Conservation (phyloP, 305 asterid species). For the Rubia peregrina region DNA sequence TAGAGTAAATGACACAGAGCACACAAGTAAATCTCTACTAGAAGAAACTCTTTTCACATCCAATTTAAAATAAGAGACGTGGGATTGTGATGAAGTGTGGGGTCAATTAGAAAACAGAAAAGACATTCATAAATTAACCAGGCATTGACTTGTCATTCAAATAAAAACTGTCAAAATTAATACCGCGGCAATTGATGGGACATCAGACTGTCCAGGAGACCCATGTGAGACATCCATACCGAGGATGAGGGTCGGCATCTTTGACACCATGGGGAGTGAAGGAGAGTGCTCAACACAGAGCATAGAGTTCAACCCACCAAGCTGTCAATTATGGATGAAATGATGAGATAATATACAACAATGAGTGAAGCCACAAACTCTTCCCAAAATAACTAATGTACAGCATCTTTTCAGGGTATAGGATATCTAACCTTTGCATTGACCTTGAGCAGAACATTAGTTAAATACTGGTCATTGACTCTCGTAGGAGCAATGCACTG, state of each 20-base stretch:
- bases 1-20: not conserved
- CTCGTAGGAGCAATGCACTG: constrained; percentile 74
- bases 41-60: no score
- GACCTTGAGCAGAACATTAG: constrained; percentile 72
- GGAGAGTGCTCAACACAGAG: constrained; percentile 49
- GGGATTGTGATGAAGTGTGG: no score
- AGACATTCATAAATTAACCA: not conserved
- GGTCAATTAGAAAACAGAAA: no score
- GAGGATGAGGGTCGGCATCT: constrained; percentile 65
- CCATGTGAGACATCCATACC: constrained; percentile 98
- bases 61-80: no score
- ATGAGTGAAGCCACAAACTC: not conserved
- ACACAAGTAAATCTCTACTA: not conserved
- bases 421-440: constrained; percentile 63
- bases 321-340: constrained; percentile 33
- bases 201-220: constrained; percentile 80
- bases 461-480: constrained; percentile 73
- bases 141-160: not conserved
- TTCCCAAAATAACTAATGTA: not conserved
- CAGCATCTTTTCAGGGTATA: not conserved
- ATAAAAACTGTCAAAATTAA: not conserved
- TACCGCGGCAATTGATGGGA: constrained; percentile 94
- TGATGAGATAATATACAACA: not conserved
- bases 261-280: constrained; percentile 57
- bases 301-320: constrained; percentile 74